Percentiles rank a stretch among this genome's conserved stretches.
phyloP scores from a whole-genome alignment of 116 monocot genomes.

The Posidonia oceanica region DNA sequence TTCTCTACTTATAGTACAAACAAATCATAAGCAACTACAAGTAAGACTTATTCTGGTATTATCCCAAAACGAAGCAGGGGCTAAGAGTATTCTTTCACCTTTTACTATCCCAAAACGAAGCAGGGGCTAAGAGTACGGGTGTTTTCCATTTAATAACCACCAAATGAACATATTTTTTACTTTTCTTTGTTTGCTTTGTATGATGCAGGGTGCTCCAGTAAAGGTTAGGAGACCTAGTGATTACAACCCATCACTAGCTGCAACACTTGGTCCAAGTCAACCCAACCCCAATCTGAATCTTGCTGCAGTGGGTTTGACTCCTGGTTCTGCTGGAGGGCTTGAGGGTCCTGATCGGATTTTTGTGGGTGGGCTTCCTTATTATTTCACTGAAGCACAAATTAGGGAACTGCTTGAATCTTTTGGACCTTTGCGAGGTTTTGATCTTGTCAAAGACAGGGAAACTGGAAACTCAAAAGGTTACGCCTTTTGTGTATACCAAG shows the following conservation, averaged over 20 bases:
- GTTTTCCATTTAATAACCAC: too few relatives aligned
- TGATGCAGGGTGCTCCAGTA: slow-evolving; percentile 54
- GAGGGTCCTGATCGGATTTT: slow-evolving; percentile 89
- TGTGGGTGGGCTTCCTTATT: slow-evolving; percentile 84
- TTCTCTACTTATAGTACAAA: neutral
- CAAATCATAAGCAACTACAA: too few relatives aligned
- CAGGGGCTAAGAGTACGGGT: too few relatives aligned
- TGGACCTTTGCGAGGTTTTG: slow-evolving; percentile 80
- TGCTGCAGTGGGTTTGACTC: slow-evolving; percentile 61
- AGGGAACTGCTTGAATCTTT: slow-evolving; percentile 83
- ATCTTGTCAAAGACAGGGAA: slow-evolving; percentile 84
- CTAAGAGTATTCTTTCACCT: too few relatives aligned
- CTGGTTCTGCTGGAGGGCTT: slow-evolving; percentile 63
- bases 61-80: too few relatives aligned
- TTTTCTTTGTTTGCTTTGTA: neutral
- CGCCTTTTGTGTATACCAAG: slow-evolving; percentile 88
- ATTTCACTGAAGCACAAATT: slow-evolving; percentile 75
- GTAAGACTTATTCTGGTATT: too few relatives aligned
- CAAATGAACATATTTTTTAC: neutral
- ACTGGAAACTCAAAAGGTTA: slow-evolving; percentile 88
- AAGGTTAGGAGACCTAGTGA: slow-evolving; percentile 75
- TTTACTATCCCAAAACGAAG: too few relatives aligned
- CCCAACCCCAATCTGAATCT: slow-evolving; percentile 73
- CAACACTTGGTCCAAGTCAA: slow-evolving; percentile 63
- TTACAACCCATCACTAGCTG: slow-evolving; percentile 71